Evolutionary conservation across 768 basidiomycete genomes (phyloP), one percentile per base, ranked within the genome.

Genomic region (Trametes sanguinea): DNA sequence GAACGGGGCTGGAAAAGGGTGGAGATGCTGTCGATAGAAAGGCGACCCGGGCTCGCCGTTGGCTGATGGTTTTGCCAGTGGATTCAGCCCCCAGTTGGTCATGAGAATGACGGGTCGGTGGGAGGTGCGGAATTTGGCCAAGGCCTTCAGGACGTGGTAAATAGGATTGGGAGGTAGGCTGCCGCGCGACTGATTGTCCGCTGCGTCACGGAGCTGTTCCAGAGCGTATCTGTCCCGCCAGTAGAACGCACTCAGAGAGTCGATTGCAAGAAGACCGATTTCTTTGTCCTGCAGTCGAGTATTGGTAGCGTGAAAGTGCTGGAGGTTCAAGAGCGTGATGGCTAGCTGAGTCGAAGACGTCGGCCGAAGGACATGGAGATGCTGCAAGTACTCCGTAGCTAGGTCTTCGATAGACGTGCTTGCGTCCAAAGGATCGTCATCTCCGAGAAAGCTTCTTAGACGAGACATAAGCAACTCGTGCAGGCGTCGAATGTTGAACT

Each of bases 201-300:
- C 33, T 51, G 39, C 65, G 54, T 67, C 63, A 40, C 76, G 80
- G 54, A 77, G 63, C 65, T 85, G 84, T 72, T 92, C 90, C 33
- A 75, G 74, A 42, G 77, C 76, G 69, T 85, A 87, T 44, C 88
- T 84, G 71, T 94, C 92, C 2, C 80, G 63, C 92, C 93, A 94
- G 73, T 90, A 84, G 69, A 88, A 91, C 0, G 89, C 72, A 70
- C 87, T 87, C 60, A 92, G 73, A 13, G 91, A 92, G 73, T 95
- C 92, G 48, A 94, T 76, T 9, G 83, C 84, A 40, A 95, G 73
- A 56, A 92, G 67, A 6, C 85, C 86, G 10, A 94, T 79, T 62
- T 86, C 85, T 35, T 76, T 72, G 45, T 82, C 73, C 22, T 62
- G 60, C 29, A 69, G 54, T 35, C 81, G 77, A 61, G 87, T 78